Evolutionary conservation across 192 early-diverging fungal genomes (phyloP), one percentile per base, ranked within the genome.

Genomic region (Linderina pennispora): DNA sequence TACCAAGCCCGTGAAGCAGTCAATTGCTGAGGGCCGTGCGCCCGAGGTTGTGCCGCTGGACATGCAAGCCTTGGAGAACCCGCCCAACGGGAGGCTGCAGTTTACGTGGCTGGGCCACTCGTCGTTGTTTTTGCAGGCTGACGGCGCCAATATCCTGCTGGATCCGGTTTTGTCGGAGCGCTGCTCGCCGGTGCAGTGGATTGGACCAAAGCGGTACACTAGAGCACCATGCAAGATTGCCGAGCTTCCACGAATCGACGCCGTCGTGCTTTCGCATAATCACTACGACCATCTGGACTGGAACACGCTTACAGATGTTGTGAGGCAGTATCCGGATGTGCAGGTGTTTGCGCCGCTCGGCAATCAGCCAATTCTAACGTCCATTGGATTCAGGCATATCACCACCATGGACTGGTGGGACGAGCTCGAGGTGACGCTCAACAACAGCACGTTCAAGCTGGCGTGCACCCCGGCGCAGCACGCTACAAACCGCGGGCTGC

Each of bases 281-380:
- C 91, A 94, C 51, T 94, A 91, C 57, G 91, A 91, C 55, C 89
- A 91, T 41, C 49, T 90, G 50, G 90, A 93, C 60, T 47, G 79
- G 48, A 47, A 67, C 24, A 87, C 84, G 13, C 75, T 89, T 33
- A 55, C 72, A 22, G 50, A 57, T 8, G 56, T 92, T 8, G 65
- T 62, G 1, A 55, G 57, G 17, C 45, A 62, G 24, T 73, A 77
- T 39, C 65, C 65, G 1, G 50, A 57, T 11, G 56, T 64, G 16
- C 68, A 62, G 21, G 90, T 81, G 43, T 89, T 79, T 56, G 85
- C 87, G 11, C 87, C 91, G 11, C 67, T 94, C 15, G 89, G 85
- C 2, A 90, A 89, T 54, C 80, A 78, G 20, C 19, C 40, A 1
- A 83, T 84, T 64, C 82, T 93, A 22, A 35, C 66, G 14, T 44